Evolutionary conservation across 306 rosid species (phyloP), one percentile per base, ranked within the genome.

Genomic region (Ormosia emarginata): DNA sequence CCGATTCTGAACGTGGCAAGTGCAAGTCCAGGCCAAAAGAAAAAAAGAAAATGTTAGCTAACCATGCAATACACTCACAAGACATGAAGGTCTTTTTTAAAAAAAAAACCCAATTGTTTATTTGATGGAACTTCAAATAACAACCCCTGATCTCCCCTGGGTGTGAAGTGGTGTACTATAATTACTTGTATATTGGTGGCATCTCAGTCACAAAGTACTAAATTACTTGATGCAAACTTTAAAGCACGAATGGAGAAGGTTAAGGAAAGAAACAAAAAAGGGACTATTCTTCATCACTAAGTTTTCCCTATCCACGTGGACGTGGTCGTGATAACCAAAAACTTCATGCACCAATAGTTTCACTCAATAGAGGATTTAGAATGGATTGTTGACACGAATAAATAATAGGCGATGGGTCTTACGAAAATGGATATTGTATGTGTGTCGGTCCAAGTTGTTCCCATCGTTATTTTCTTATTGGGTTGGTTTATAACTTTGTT

Each of bases 391-490:
- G 3, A 6, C 30, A 13, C 70, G 18, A 70, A 61, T 46, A 46
- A 39, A 62, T 10, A 49, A 50, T n/a, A 9, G n/a, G 55, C 13
- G 6, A 61, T 11, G 30, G 29, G 32, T 15, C 33, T 50, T 34
- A 12, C 3, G 18, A 70, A 53, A n/a, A 30, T 40, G 70, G 68
- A 52, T 50, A 3, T 24, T 55, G 59, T 68, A 55, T 6, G 2
- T 40, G 74, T 56, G 64, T 78, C 46, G 79, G 79, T 64, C 55
- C 56, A 58, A 67, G 72, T 64, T 67, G 64, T 6, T 61, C 6
- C 12, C 34, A 34, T 46, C 44, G 30, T 56, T 17, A 2, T 55
- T 81, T 65, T 47, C 46, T 69, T 8, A 18, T 70, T 44, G n/a
- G 36, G 40, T 81, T 44, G 49, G 37, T 75, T 71, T 24, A 1